Evolutionary conservation across 2,329 filamentous ascomycete species (phyloP).

Genomic region (Rugonectria rugulosa): DNA sequence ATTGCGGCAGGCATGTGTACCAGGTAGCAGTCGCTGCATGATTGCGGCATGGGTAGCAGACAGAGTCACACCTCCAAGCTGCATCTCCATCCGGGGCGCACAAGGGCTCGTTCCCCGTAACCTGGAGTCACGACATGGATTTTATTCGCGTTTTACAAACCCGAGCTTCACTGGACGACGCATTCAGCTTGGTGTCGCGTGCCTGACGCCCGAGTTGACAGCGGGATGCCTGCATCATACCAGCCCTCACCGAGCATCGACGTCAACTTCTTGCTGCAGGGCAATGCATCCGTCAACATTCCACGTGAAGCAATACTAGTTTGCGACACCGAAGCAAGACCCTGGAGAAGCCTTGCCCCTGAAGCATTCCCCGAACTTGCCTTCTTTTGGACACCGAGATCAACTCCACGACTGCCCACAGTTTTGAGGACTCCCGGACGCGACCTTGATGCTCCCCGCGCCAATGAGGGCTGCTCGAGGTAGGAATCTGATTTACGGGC

Average conservation of each 20-base stretch:
- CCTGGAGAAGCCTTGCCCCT: neutral
- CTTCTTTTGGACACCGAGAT: slow-evolving; percentile 37
- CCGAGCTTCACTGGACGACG: slow-evolving; percentile 15
- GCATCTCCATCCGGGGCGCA: neutral
- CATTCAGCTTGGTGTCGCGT: slow-evolving; percentile 6
- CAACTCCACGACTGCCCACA: slow-evolving; percentile 21
- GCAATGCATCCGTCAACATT: slow-evolving; percentile 10
- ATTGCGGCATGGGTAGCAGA: neutral
- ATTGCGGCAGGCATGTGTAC: slow-evolving; percentile 13
- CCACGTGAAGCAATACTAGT: slow-evolving; percentile 37
- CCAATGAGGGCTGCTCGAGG: slow-evolving; percentile 18
- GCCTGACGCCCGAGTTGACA: neutral
- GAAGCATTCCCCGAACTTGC: slow-evolving; percentile 20
- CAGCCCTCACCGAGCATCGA: slow-evolving; percentile 1
- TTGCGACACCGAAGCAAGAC: slow-evolving; percentile 36
- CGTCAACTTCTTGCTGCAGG: neutral
- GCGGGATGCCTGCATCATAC: neutral
- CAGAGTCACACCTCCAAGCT: neutral
- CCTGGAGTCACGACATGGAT: neutral
- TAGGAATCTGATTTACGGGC: slow-evolving; percentile 10
- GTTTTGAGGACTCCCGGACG: neutral
- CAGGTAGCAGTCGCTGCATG: neutral
- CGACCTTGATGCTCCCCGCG: slow-evolving; percentile 9
- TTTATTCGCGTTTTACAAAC: neutral
- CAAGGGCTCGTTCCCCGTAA: neutral